phyloP scores from a whole-genome alignment of 768 basidiomycete species.

The Calocera viscosa region DNA sequence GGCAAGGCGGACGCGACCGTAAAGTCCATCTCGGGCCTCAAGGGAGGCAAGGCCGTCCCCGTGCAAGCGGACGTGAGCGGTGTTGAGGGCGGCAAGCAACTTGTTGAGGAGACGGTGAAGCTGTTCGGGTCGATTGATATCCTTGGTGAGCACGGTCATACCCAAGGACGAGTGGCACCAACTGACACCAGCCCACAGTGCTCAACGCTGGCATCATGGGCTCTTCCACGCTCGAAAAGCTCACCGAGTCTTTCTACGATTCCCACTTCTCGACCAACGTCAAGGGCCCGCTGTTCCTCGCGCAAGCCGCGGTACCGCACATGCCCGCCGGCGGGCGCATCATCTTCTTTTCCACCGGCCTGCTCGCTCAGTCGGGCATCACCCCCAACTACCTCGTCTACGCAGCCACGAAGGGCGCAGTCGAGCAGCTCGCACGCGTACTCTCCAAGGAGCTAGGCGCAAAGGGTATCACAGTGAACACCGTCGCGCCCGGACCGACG shows the following conservation, averaged over 20 bases:
- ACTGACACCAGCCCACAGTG: slow-evolving; percentile 21
- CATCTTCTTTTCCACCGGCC: slow-evolving; percentile 44
- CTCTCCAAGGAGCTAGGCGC: slow-evolving; percentile 47
- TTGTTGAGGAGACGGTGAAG: slow-evolving; percentile 39
- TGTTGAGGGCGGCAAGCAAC: slow-evolving; percentile 34
- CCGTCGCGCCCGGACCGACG: slow-evolving; percentile 43
- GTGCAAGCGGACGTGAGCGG: slow-evolving; percentile 43
- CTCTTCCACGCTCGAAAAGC: slow-evolving; percentile 35
- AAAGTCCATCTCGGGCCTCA: slow-evolving; percentile 35
- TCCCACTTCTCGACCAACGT: slow-evolving; percentile 43
- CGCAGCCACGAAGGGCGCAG: slow-evolving; percentile 36
- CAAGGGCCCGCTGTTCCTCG: slow-evolving; percentile 46
- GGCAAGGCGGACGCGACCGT: slow-evolving; percentile 38
- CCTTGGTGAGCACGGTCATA: slow-evolving; percentile 20
- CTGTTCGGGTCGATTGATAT: slow-evolving; percentile 45
- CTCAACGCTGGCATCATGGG: slow-evolving; percentile 50
- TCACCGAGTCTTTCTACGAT: slow-evolving; percentile 44
- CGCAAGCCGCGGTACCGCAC: slow-evolving; percentile 35
- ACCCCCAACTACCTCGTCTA: slow-evolving; percentile 40
- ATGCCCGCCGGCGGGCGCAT: slow-evolving; percentile 40
- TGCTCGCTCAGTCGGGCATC: slow-evolving; percentile 36
- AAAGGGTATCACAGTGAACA: slow-evolving; percentile 45
- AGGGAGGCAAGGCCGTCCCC: slow-evolving; percentile 35
- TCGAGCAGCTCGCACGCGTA: slow-evolving; percentile 46
- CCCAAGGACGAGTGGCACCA: background rate